Evolutionary conservation across 164 flowering plant species (phyloP), one percentile per base, ranked within the genome.

Genomic region (Amborella trichopoda): DNA sequence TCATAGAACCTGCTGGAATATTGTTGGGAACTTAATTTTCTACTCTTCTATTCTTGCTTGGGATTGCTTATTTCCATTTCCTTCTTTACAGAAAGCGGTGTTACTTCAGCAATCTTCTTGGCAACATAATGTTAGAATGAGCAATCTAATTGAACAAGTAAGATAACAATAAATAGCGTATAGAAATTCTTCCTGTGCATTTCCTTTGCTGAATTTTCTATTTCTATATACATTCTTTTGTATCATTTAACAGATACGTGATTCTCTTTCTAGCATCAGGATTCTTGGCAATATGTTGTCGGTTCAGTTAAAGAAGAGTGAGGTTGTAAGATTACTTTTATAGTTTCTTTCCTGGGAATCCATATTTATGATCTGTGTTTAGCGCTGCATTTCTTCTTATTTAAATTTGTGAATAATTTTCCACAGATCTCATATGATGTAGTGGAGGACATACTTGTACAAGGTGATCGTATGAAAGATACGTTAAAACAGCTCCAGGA

Each of bases 51-150:
- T 26, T 32, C 36, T 32, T 32, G 11, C 1, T 32, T 10, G n/a
- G 36, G 11, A 32, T 32, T 32, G 11, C n/a, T 32, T 10, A 10
- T 11, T n/a, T 32, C 36, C n/a, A 32, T 10, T 2, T 32, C n/a
- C 11, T 32, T 36, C 28, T 61, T 39, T 23, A 37, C 81, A 91
- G 95, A 91, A 87, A 80, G 73, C 95, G 43, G 56, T 77, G 69
- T 50, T 87, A 54, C 81, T 87, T n/a, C 90, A 91, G 64, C 90
- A 84, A 54, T 78, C 96, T 21, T 71, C 96, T 5, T 91, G 99
- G 99, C 95, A 87, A 75, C 87, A 80, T 55, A 91, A 79, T 68
- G 70, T 80, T 47, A 72, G 86, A 60, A 84, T 87, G 94, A 74
- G 74, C 60, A 76, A 66, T 61, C 68, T 91, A 56, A 84, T 82